Base-by-base conservation (phyloP, 2,329 filamentous ascomycete species). In the Trichoderma lentiforme region DNA sequence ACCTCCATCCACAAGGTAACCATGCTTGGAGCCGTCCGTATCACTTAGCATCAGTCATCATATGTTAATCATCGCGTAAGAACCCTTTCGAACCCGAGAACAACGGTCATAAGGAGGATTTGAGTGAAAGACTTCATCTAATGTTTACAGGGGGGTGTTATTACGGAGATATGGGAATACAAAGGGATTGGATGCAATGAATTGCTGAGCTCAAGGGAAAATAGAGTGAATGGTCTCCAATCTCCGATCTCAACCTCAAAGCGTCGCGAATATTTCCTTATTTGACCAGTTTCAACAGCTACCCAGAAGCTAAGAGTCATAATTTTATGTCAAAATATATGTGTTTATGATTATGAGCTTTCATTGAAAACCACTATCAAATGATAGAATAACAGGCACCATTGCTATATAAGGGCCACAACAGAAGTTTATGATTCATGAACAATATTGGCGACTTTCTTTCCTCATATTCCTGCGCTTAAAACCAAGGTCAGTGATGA, bases 61-160 rank as follows among this genome's bases (percentile, higher is more conserved):
- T 57, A 36, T 66, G 47, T 53, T 30, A 66, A 66, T 66, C 63
- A 66, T 66, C 47, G 18, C 64, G 64, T 67, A 67, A 67, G 47
- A 57, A n/a, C 11, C 3, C 3, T 56, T 56, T 39, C 3, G 3
- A 6, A 4, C 2, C 9, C 6, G 14, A 30, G 15, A 6, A 24
- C 7, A 3, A 15, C 18, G 18, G 26, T 18, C 11, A 56, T 12
- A 56, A 18, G 14, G 39, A n/a, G 21, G 14, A 0, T 9, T 36
- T 62, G 36, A 4, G 34, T 36, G 7, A 26, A 34, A 39, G 30
- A 6, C 2, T 36, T 26, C 15, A 39, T 8, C 6, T 39, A 0
- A 8, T 39, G 36, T 39, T 39, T 39, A 39, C 36, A 39, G 14
- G 34, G 14, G 12, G 34, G 12, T 39, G 36, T 8, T 39, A 3